Conservation (phyloP, 192 early-diverging fungal genomes). For the Lobosporangium transversale region DNA sequence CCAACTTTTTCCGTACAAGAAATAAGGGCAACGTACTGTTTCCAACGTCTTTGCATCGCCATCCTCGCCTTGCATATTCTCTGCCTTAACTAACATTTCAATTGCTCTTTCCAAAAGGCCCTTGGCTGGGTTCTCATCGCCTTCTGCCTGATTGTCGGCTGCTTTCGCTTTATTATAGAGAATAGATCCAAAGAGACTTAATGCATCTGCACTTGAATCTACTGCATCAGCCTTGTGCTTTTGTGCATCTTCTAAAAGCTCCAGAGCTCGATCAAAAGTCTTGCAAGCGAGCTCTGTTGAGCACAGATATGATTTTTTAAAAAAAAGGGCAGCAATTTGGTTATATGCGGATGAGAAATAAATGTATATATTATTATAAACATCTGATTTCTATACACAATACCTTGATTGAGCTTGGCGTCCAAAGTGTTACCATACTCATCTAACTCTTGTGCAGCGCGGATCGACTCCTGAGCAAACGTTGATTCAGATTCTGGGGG, state of each 20-base stretch:
- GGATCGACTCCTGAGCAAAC: constrained; percentile 40
- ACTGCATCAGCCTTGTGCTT: constrained; percentile 9
- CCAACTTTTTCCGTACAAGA: background rate
- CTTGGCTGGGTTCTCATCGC: constrained; percentile 23
- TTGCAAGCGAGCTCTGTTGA: constrained; percentile 15
- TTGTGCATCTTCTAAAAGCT: constrained; percentile 31
- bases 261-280: constrained; percentile 26
- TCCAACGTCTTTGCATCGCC: constrained; percentile 41
- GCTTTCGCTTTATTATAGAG: constrained; percentile 39
- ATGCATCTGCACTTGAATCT: constrained; percentile 26
- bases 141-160: constrained; percentile 4
- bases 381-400: too few relatives aligned
- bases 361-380: too few relatives aligned
- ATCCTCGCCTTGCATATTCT: constrained; percentile 24
- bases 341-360: too few relatives aligned
- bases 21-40: constrained; percentile 14
- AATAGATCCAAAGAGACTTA: constrained; percentile 37
- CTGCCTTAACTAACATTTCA: constrained; percentile 32
- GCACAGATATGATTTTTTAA: background rate
- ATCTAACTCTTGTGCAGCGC: constrained; percentile 46
- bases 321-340: too few relatives aligned
- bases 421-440: constrained; percentile 46
- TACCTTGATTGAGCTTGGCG: constrained; percentile 35
- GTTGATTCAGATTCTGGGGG: constrained; percentile 4
- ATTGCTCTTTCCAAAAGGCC: constrained; percentile 29